Evolutionary conservation across 495 filamentous ascomycete genomes (phyloP), one percentile per base, ranked within the genome.

Genomic region (Hypoxylon fuscum): DNA sequence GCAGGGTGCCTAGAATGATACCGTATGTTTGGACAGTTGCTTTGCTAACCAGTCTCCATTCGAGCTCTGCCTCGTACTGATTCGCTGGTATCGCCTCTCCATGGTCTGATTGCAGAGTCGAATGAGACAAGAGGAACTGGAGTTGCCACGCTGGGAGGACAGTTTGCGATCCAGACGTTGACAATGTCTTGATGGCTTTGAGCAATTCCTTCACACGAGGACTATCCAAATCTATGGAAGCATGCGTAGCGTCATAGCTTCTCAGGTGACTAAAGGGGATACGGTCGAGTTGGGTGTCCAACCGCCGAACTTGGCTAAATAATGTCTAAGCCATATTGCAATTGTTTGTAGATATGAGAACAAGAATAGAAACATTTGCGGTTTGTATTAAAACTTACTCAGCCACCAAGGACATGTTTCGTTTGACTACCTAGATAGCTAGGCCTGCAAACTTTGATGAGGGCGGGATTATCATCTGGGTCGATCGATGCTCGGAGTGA

Each of bases 21-120:
- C 95, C 94, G 59, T 96, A 93, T 0, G 86, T 86, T 68, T 96
- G 93, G 20, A 90, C 82, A 0, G 93, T 88, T 2, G 92, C 93
- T 72, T 97, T 98, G 68, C 87, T 88, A 7, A 92, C 82, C 18
- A 96, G 76, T 20, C 96, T 74, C 95, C 95, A 98, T 74, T 95
- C 87, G 52, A 96, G 78, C 55, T 97, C 90, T 25, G 81, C 75
- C 66, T 90, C 87, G 68, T 88, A 86, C 17, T 77, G 68, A 23
- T 63, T 76, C 38, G 49, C 35, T 38, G 56, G 51, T 42, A 59
- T 59, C 69, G 68, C 62, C 43, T 58, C 58, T 46, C 31, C 55
- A 15, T 67, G 56, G 14, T 64, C 70, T 38, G 72, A 75, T 43
- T 64, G 43, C 14, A 83, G 68, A 35, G 76, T 77, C 2, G 88